phyloP scores from a whole-genome alignment of 2,329 filamentous ascomycete species.

The Pseudocercospora fijiensis region DNA sequence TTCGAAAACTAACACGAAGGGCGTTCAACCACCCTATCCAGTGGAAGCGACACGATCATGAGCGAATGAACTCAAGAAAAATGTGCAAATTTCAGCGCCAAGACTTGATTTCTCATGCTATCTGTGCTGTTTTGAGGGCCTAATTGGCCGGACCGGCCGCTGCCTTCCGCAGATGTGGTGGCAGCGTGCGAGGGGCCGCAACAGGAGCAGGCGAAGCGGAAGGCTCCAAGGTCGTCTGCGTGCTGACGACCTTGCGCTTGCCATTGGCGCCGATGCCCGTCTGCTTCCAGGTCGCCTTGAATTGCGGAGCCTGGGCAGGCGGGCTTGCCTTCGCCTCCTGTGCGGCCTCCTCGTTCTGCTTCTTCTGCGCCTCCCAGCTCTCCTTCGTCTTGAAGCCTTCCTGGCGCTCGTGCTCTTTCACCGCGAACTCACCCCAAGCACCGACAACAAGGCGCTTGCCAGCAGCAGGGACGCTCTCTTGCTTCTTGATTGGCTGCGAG shows the following conservation, averaged over 20 bases:
- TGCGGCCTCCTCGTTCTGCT: background rate
- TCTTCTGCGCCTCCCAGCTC: conserved; percentile 2
- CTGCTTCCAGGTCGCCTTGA: background rate
- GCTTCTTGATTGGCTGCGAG: background rate
- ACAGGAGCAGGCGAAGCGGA: background rate
- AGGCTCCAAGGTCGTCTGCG: background rate
- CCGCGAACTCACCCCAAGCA: conserved; percentile 2
- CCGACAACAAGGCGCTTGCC: background rate
- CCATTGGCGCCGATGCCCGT: background rate
- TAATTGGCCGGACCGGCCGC: background rate
- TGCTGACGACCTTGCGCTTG: background rate
- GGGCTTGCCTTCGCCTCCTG: background rate
- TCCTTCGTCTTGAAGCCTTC: background rate
- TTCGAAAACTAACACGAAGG: too few species aligned
- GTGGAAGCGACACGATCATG: background rate
- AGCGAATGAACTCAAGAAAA: background rate
- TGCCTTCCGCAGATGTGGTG: background rate
- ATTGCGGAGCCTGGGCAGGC: background rate
- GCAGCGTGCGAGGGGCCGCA: background rate
- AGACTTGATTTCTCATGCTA: background rate
- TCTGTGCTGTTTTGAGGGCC: background rate
- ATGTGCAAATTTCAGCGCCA: background rate
- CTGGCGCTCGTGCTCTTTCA: conserved; percentile 5
- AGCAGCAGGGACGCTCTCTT: background rate
- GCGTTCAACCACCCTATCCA: too few species aligned